Conservation (phyloP, 2,329 filamentous ascomycete genomes). For the Sporothrix variecibatus region DNA sequence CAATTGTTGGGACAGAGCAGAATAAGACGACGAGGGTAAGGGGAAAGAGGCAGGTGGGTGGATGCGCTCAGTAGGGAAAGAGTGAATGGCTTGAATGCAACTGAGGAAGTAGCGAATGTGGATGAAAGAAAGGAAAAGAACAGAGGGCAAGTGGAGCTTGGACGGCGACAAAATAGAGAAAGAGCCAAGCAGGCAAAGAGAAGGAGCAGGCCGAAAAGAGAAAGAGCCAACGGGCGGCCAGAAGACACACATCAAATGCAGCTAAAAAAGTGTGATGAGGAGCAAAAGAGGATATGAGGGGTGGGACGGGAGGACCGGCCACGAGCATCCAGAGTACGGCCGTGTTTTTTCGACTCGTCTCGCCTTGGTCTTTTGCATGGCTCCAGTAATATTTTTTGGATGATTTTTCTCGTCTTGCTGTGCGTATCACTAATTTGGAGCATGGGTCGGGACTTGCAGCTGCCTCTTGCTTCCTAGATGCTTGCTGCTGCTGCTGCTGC, state of each 20-base stretch:
- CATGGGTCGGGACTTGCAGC: constrained; percentile 7
- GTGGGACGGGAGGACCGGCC: constrained; percentile 8
- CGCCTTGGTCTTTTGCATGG: not conserved
- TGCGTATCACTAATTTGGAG: not conserved
- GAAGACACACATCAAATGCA: not conserved
- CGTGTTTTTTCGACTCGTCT: not conserved
- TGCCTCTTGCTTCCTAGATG: constrained; percentile 3
- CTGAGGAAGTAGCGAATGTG: constrained; percentile 6
- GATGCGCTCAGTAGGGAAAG: not conserved
- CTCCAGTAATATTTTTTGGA: not conserved
- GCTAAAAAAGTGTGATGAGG: not conserved
- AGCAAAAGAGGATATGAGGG: not conserved
- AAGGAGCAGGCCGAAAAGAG: not conserved
- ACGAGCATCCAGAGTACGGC: constrained; percentile 3
- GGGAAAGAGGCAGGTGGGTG: constrained; percentile 1
- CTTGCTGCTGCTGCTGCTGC: constrained; percentile 6
- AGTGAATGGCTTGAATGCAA: constrained; percentile 2
- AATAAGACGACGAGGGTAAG: not conserved
- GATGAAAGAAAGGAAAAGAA: not conserved
- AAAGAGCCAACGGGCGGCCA: not conserved
- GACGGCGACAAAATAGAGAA: constrained; percentile 1
- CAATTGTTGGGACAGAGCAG: not conserved
- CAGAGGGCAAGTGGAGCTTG: not conserved
- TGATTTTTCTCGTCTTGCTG: not conserved
- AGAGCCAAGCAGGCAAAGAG: constrained; percentile 1